Base-by-base conservation (phyloP, 805 yeast genomes). In the Yarrowia sp. region DNA sequence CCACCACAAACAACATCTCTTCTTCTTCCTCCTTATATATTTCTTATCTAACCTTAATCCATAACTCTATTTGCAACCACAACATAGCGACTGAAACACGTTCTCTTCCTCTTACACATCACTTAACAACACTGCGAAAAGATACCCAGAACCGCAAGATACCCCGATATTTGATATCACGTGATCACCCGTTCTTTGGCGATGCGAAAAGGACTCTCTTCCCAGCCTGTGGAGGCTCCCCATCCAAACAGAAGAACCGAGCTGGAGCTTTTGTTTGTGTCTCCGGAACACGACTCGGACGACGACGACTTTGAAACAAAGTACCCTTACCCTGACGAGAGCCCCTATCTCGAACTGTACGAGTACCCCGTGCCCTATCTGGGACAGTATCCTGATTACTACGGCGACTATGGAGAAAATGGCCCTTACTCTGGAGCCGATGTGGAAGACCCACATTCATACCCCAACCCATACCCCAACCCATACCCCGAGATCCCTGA, bases 271-370 rank as follows among this genome's bases (percentile, higher is more conserved):
- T 30, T 50, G 42, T 50, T 50, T 36, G 56, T 17, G 17, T 42
- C 56, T n/a, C 42, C 42, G 7, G 42, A 46, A 13, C 33, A n/a
- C 8, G 38, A 49, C 2, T 34, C 42, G 2, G 42, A 34, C 7
- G 40, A 34, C 7, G 40, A 36, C 42, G 56, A 17, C 30, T 50
- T 50, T 12, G 42, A 34, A 13, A 5, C 34, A 30, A 17, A 34
- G 9, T 50, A 50, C 56, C 56, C 56, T 36, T 50, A 50, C 56
- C 56, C 56, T 3, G 56, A 50, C 30, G 56, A 50, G 14, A 50
- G 19, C 12, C 56, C 42, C 3, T 50, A 50, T 12, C 42, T 36
- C 8, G 56, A 50, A 7, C 17, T 30, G 3, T 50, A 34, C 30
- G 38, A 30, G 7, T 47, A n/a, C 33, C 53, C 53, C 3, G 17